Percentiles rank a stretch among this genome's conserved stretches.
These are phyloP conservation scores for Xylaria longipes DNA, from an alignment of 495 filamentous ascomycete genomes.

Conservation along the genomic window DNA sequence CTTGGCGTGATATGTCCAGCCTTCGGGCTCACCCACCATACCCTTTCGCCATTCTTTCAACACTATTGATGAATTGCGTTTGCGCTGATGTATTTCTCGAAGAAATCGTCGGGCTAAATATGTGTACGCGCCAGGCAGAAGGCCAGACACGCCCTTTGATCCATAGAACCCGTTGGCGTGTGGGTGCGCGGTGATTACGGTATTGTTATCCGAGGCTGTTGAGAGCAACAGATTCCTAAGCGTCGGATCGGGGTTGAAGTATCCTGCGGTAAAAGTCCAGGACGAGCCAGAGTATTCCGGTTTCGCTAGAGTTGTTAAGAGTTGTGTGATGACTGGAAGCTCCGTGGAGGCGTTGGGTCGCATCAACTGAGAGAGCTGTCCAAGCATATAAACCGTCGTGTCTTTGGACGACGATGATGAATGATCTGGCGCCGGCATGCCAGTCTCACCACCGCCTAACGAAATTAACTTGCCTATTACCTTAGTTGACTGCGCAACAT, in stretches of 20 bases:
- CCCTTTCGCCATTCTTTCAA: constrained; percentile 90
- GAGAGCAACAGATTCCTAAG: constrained; percentile 79
- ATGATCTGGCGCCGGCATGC: constrained; percentile 22
- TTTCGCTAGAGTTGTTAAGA: constrained; percentile 69
- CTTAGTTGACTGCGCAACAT: constrained; percentile 69
- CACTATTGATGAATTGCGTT: constrained; percentile 65
- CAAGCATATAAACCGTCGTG: constrained; percentile 83
- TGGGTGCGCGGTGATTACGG: constrained; percentile 91
- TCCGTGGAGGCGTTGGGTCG: constrained; percentile 85
- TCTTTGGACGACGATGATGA: constrained; percentile 44
- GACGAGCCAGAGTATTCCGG: constrained; percentile 67
- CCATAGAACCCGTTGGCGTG: constrained; percentile 96
- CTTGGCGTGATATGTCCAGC: constrained; percentile 99
- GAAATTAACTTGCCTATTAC: constrained; percentile 69
- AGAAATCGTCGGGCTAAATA: constrained; percentile 85
- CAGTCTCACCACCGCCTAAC: constrained; percentile 34
- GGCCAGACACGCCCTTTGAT: constrained; percentile 83
- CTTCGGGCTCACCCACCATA: constrained; percentile 75
- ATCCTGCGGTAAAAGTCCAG: constrained; percentile 97
- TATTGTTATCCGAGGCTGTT: constrained; percentile 70
- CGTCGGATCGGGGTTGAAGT: constrained; percentile 92
- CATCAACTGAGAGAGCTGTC: constrained; percentile 85
- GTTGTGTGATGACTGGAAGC: constrained; percentile 74
- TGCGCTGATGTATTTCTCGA: constrained; percentile 65
- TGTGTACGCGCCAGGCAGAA: constrained; percentile 91